phyloP scores from a whole-genome alignment of 139 green algal species.

The Asterochloris sp. region DNA sequence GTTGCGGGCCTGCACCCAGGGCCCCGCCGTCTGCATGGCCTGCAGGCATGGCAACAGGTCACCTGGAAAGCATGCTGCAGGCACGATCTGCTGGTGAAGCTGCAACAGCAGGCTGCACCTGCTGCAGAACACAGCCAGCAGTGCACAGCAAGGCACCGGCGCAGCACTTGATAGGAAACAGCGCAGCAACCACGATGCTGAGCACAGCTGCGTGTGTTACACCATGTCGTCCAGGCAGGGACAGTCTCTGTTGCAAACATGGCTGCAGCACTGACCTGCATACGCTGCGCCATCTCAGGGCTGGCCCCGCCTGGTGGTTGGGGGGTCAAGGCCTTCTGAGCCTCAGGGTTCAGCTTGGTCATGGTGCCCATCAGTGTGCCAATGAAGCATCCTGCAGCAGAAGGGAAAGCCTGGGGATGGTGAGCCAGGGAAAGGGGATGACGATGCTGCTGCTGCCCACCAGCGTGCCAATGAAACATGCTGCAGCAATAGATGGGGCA shows the following conservation, averaged over 20 bases:
- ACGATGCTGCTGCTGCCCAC: too few relatives aligned
- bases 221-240: too few relatives aligned
- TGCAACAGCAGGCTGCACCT: too few relatives aligned
- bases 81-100: too few relatives aligned
- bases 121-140: too few relatives aligned
- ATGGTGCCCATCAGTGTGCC: slow-evolving; percentile 75
- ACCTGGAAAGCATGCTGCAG: not conserved
- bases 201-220: too few relatives aligned
- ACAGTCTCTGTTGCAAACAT: not conserved
- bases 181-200: too few relatives aligned
- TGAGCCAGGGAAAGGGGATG: not conserved
- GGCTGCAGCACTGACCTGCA: not conserved
- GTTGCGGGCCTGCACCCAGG: slow-evolving; percentile 80
- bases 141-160: too few relatives aligned
- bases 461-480: too few relatives aligned
- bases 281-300: slow-evolving; percentile 10
- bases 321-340: slow-evolving; percentile 8
- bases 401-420: not conserved
- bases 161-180: too few relatives aligned
- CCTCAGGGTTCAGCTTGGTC: slow-evolving; percentile 43
- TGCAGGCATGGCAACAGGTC: not conserved
- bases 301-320: slow-evolving; percentile 10
- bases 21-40: slow-evolving; percentile 58
- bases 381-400: slow-evolving; percentile 45
- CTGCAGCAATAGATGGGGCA: too few relatives aligned